phyloP scores from a whole-genome alignment of 371 early-diverging fungal genomes.

The Apophysomyces variabilis region DNA sequence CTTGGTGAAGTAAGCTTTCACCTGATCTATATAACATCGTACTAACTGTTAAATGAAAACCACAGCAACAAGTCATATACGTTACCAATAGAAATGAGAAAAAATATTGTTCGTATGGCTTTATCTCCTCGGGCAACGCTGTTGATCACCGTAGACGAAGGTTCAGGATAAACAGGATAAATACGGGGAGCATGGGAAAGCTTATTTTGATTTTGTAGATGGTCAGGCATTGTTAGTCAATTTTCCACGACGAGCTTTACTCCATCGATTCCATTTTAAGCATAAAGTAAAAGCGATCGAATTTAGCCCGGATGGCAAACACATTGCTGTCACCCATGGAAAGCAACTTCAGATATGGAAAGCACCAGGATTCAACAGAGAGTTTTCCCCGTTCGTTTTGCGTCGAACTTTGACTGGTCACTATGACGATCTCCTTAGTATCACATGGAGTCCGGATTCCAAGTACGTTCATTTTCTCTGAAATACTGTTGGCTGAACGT shows the following conservation, averaged over 20 bases:
- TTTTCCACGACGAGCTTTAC: slow-evolving; percentile 78
- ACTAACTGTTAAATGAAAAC: not conserved
- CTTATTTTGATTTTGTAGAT: slow-evolving; percentile 47
- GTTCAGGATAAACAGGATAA: slow-evolving; percentile 34
- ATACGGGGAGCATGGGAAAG: no score
- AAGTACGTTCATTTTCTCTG: slow-evolving; percentile 30
- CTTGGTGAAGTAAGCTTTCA: slow-evolving; percentile 79
- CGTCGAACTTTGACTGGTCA: slow-evolving; percentile 83
- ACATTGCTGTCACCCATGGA: slow-evolving; percentile 87
- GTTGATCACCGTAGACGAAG: slow-evolving; percentile 90
- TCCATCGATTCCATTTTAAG: slow-evolving; percentile 91
- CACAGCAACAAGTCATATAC: slow-evolving; percentile 88
- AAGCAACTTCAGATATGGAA: slow-evolving; percentile 91
- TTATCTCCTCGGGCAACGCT: slow-evolving; percentile 89
- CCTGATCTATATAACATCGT: not conserved
- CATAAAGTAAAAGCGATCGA: slow-evolving; percentile 76
- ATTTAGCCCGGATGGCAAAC: slow-evolving; percentile 83
- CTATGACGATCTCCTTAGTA: slow-evolving; percentile 83
- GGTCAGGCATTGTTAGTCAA: slow-evolving; percentile 91
- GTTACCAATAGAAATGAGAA: slow-evolving; percentile 91
- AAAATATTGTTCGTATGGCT: slow-evolving; percentile 87
- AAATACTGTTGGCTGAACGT: not conserved
- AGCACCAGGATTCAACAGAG: slow-evolving; percentile 88
- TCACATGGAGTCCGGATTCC: slow-evolving; percentile 90
- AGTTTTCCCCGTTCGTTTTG: slow-evolving; percentile 91